Evolutionary conservation across 2,329 filamentous ascomycete species (phyloP).

Genomic region (Gnomoniopsis smithogilvyi): DNA sequence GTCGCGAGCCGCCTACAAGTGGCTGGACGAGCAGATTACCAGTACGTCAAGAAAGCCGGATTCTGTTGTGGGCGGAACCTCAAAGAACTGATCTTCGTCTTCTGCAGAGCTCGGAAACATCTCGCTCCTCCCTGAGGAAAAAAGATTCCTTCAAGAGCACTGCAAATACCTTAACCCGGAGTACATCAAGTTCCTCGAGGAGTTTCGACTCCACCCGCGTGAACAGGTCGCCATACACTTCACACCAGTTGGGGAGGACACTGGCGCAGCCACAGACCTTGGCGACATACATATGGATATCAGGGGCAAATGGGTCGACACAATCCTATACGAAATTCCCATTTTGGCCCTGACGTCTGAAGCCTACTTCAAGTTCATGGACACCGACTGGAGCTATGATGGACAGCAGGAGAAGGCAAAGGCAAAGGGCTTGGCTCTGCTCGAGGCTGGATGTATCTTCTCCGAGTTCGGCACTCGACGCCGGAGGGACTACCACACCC

Average conservation of each 20-base stretch:
- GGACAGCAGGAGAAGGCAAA: conserved; percentile 84
- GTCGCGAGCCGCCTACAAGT: conserved; percentile 75
- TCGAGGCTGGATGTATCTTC: conserved; percentile 81
- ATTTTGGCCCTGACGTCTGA: conserved; percentile 89
- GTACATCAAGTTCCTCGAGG: conserved; percentile 78
- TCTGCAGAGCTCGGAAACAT: conserved; percentile 76
- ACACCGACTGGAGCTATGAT: conserved; percentile 86
- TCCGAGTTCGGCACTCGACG: conserved; percentile 93
- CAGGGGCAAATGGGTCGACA: conserved; percentile 85
- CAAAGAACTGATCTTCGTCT: background rate
- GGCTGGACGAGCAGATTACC: conserved; percentile 79
- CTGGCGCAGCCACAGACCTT: conserved; percentile 59
- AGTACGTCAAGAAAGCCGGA: conserved; percentile 49
- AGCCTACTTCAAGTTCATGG: conserved; percentile 96
- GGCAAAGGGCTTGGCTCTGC: conserved; percentile 71
- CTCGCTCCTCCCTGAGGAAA: conserved; percentile 73
- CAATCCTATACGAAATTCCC: conserved; percentile 96
- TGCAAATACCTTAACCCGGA: conserved; percentile 76
- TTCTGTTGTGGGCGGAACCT: background rate
- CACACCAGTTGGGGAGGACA: conserved; percentile 50
- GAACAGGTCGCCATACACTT: conserved; percentile 78
- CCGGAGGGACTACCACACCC: conserved; percentile 89
- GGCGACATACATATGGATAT: conserved; percentile 77
- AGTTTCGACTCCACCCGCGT: conserved; percentile 76
- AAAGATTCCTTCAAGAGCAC: conserved; percentile 70